Conservation (phyloP, 371 early-diverging fungal genomes). For the Mortierella sp. region DNA sequence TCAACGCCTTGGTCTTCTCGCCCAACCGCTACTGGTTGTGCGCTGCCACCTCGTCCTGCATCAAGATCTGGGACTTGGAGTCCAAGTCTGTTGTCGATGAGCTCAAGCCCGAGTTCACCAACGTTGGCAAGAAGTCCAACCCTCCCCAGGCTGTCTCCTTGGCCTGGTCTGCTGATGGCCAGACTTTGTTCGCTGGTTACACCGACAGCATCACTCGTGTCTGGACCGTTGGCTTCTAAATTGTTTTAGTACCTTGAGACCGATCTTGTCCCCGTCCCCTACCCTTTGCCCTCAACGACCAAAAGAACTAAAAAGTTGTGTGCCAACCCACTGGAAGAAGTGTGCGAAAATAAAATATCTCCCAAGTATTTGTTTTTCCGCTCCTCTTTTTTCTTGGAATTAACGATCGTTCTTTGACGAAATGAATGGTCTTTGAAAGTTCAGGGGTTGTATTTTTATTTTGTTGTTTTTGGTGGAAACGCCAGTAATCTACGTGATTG, state of each 20-base stretch:
- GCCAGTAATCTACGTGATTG: no score
- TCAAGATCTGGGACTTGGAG: constrained; percentile 99
- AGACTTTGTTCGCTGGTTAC: constrained; percentile 98
- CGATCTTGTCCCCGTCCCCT: background rate
- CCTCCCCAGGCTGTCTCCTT: constrained; percentile 92
- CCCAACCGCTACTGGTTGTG: constrained; percentile 99
- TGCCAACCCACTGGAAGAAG: constrained; percentile 10
- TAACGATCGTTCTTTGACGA: background rate
- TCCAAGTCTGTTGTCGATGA: constrained; percentile 97
- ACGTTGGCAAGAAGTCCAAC: constrained; percentile 80
- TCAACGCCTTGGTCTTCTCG: constrained; percentile 98
- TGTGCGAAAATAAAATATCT: constrained; percentile 4
- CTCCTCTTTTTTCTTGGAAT: background rate
- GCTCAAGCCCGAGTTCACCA: constrained; percentile 91
- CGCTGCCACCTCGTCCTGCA: constrained; percentile 96
- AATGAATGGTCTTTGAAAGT: no score
- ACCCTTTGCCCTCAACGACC: background rate
- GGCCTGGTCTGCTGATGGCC: constrained; percentile 98
- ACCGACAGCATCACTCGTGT: constrained; percentile 96
- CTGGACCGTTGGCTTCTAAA: constrained; percentile 72
- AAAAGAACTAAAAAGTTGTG: background rate
- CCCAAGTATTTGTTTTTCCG: background rate
- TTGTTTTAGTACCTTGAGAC: background rate
- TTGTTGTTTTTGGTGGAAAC: no score
- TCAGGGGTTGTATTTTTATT: no score